Evolutionary conservation across 2,329 filamentous ascomycete species (phyloP).

Genomic region (Fusarium acutatum): DNA sequence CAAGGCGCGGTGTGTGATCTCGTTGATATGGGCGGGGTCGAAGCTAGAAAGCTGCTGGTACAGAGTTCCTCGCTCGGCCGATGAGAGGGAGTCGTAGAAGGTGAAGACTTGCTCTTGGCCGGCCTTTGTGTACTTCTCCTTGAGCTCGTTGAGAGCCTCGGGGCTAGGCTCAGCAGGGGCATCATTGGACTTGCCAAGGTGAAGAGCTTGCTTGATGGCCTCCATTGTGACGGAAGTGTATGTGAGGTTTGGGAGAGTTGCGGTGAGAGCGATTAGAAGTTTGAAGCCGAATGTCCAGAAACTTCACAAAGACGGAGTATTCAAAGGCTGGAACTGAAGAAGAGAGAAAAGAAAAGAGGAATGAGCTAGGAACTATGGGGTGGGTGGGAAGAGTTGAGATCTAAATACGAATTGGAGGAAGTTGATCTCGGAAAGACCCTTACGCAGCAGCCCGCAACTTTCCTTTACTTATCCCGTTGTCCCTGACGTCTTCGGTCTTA

Average conservation of each 20-base stretch:
- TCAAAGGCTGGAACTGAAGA: constrained; percentile 3
- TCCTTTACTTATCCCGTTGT: constrained; percentile 1
- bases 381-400: constrained; percentile 22
- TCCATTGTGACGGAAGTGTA: constrained; percentile 49
- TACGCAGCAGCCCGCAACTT: constrained; percentile 10
- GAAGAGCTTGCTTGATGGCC: constrained; percentile 54
- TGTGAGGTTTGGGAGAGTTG: constrained; percentile 19
- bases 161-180: constrained; percentile 63
- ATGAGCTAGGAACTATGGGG: constrained; percentile 12
- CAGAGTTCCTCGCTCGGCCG: constrained; percentile 77
- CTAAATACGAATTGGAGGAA: constrained; percentile 33
- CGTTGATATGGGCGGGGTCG: constrained; percentile 87
- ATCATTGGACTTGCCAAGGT: constrained; percentile 45
- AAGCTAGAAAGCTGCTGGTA: constrained; percentile 84
- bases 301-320: background rate
- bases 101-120: constrained; percentile 83
- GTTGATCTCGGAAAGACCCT: constrained; percentile 32
- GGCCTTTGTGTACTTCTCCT: constrained; percentile 76
- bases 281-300: background rate
- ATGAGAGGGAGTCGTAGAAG: constrained; percentile 81
- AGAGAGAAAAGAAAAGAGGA: constrained; percentile 19
- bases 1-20: constrained; percentile 82
- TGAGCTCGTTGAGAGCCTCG: constrained; percentile 73
- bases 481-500: constrained; percentile 20
- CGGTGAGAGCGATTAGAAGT: constrained; percentile 22